Evolutionary conservation across 2,329 filamentous ascomycete genomes (phyloP), one percentile per base, ranked within the genome.

Genomic region (Cercospora sesami): DNA sequence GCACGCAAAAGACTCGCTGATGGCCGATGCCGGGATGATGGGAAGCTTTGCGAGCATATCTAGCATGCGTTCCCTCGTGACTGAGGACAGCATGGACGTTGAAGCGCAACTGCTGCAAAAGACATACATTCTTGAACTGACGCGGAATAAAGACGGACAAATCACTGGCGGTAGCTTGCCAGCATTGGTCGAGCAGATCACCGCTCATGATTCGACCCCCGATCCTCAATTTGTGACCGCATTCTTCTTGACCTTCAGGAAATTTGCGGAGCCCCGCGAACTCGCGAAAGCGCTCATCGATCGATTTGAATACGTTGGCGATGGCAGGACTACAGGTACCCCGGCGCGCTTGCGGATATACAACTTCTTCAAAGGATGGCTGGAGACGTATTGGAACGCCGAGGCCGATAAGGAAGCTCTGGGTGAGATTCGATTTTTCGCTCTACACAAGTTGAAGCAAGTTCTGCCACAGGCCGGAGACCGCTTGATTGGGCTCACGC

Each of bases 281-380:
- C 87, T 99, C 69, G 91, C 94, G 0, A 87, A 93, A 77, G 87
- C 90, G 4, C 85, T 99, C n/a, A 90, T 96, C 63, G 91, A 95
- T 66, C 90, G 96, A 31, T 99, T 96, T 78, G 92, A 97, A 68
- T 97, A 97, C 74, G 91, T 97, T 42, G 91, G 88, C 12, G 91
- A 95, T 68, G 91, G 90, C 59, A 87, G 89, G 23, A 86, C 89
- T 67, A 87, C 94, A 70, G 89, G 93, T 23, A 87, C 85, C 2
- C 92, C 94, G 0, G 94, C 98, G 23, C 89, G 94, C 61, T 83
- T 99, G 59, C 89, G 95, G 62, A 93, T 98, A 1, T 98, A 96
- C 83, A 98, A 99, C 78, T 90, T 93, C 66, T 93, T 99, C 85
- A 99, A 99, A 80, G 91, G 92, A 51, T 99, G 95, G 95, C 83